Percentiles rank a stretch among this genome's conserved stretches.
Evolutionary conservation across 768 basidiomycete genomes (phyloP).

Genomic region (Agaricus sinodeliciosus): DNA sequence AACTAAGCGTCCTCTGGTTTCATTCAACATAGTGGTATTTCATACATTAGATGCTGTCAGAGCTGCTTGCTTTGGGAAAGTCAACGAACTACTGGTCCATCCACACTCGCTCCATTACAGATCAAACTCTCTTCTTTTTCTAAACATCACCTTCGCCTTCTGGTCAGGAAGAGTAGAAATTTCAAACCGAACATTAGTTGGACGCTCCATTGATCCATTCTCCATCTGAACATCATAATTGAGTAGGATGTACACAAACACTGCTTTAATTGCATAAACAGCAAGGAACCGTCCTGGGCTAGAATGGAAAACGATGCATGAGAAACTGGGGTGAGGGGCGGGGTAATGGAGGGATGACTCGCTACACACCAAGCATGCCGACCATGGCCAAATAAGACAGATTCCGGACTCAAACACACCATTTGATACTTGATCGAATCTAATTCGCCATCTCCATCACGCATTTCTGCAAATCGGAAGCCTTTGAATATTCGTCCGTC

Average conservation of each 20-base stretch:
- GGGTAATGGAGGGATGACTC: no score
- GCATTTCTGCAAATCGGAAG: conserved; percentile 27
- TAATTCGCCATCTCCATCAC: conserved; percentile 15
- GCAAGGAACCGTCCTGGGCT: conserved; percentile 39
- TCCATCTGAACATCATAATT: conserved; percentile 30
- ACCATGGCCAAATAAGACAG: conserved; percentile 25
- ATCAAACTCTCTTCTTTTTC: not conserved
- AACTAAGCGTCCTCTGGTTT: no score
- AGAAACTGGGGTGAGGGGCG: not conserved
- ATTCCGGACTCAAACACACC: conserved; percentile 19
- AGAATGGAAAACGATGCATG: not conserved
- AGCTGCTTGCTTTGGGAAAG: no score
- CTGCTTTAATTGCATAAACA: conserved; percentile 29
- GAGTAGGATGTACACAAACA: conserved; percentile 28
- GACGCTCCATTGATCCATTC: conserved; percentile 1
- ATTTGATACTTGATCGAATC: conserved; percentile 21
- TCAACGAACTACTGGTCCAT: no score
- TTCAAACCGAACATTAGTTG: not conserved
- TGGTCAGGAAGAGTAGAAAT: not conserved
- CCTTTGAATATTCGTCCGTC: conserved; percentile 31
- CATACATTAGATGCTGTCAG: no score
- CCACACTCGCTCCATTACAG: no score
- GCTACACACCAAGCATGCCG: conserved; percentile 20
- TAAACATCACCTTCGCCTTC: conserved; percentile 4
- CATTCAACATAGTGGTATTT: no score